A percentile compares a stretch with the other conserved stretches of the same genome.
These are phyloP conservation scores for Globisporangium splendens DNA, from an alignment of 352 stramenopile species.

Conservation along the genomic window DNA sequence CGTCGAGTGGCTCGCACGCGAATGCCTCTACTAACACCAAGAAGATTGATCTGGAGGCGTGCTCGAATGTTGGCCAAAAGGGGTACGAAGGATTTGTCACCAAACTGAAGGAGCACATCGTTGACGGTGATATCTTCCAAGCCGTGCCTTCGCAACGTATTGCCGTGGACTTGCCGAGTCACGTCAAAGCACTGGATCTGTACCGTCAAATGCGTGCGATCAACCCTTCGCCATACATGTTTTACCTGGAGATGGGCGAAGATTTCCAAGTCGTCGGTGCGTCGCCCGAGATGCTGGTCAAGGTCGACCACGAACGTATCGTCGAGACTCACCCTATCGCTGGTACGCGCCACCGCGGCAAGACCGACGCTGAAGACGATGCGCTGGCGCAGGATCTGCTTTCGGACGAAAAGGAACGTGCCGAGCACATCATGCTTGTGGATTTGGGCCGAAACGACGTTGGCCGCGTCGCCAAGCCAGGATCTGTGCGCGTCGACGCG, in stretches of 20 bases:
- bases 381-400: constrained; percentile 77
- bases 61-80: constrained; percentile 78
- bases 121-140: constrained; percentile 90
- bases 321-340: constrained; percentile 90
- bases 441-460: constrained; percentile 90
- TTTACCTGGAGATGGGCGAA: constrained; percentile 80
- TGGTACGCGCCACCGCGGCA: constrained; percentile 81
- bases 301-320: constrained; percentile 79
- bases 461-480: constrained; percentile 78
- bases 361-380: constrained; percentile 83
- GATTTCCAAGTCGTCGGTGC: constrained; percentile 87
- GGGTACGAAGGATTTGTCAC: constrained; percentile 87
- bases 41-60: constrained; percentile 67
- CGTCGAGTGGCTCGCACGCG: constrained; percentile 52
- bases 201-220: constrained; percentile 88
- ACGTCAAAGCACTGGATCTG: constrained; percentile 73
- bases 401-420: constrained; percentile 85
- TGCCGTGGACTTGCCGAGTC: constrained; percentile 55
- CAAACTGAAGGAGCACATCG: constrained; percentile 86
- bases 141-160: constrained; percentile 84
- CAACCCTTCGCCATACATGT: constrained; percentile 91
- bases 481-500: constrained; percentile 75
- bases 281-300: constrained; percentile 88
- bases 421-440: constrained; percentile 92
- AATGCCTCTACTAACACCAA: constrained; percentile 27